These are phyloP conservation scores for Gracilaria gracilis DNA, from an alignment of 23 red algal species.

Conservation along the genomic window DNA sequence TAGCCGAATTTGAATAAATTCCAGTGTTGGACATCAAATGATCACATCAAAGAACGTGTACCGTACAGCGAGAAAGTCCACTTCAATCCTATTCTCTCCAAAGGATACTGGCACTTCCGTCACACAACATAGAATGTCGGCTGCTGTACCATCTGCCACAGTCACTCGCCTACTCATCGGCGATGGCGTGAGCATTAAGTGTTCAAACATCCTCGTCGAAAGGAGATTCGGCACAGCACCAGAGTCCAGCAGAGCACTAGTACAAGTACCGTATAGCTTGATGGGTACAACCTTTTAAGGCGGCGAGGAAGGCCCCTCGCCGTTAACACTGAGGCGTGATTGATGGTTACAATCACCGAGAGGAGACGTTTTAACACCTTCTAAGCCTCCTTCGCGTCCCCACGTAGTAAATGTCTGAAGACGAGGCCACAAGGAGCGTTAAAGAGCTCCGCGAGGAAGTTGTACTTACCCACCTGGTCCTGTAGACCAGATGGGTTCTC, in stretches of 20 bases:
- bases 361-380: neutral
- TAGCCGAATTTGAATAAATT: neutral
- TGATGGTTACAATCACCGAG: neutral
- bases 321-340: neutral
- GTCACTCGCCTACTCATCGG: neutral
- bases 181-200: neutral
- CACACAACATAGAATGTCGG: neutral
- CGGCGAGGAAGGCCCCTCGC: neutral
- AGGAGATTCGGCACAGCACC: constrained; percentile 13
- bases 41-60: constrained; percentile 34
- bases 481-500: neutral
- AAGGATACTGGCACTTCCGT: constrained; percentile 29
- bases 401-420: constrained; percentile 37
- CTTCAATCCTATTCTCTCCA: neutral
- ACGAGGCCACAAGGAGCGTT: neutral
- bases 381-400: constrained; percentile 20
- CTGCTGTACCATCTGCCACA: neutral
- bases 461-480: constrained; percentile 27
- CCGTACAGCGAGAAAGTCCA: constrained; percentile 23
- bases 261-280: constrained; percentile 21
- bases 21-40: neutral
- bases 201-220: neutral
- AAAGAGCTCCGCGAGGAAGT: neutral
- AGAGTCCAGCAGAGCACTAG: neutral
- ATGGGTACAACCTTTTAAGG: constrained; percentile 34